Base-by-base conservation (phyloP, 805 yeast species). In the Starmerella tilneyi region DNA sequence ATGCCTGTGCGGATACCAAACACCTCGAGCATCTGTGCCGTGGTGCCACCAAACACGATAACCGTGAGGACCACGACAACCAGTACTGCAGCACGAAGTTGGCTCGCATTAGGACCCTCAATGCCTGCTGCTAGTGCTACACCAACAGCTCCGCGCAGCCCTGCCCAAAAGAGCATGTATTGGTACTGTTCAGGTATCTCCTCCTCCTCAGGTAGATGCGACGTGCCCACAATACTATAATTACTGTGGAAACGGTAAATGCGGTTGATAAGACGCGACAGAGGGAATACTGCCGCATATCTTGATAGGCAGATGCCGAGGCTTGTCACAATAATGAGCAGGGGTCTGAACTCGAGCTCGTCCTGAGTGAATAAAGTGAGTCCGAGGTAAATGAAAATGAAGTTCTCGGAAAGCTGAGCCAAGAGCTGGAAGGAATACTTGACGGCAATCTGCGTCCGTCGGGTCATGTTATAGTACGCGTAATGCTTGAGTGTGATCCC, bases 121-220 rank as follows among this genome's bases (percentile, higher is more conserved):
- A 92, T 68, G 12, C 98, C 98, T 78, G 94, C 85, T 0, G 98
- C 98, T 58, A 92, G 73, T 0, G 98, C 99, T 4, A 92, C 99
- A 53, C 99, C 99, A 28, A 92, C 99, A 0, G 99, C 99, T 48
- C 99, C 99, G 59, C 99, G 73, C 46, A 92, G 70, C 3, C 99
- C 99, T 2, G 98, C 98, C 99, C 99, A 92, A 63, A 92, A 92
- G 41, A 89, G 85, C 98, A 92, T 92, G 84, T 86, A 85, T 66
- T 92, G 98, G 63, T 92, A 92, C 50, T 81, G 84, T 57, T 84
- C 89, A 21, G 95, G 92, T 50, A 92, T 86, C 65, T 89, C 97
- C 23, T 49, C 46, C 2, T 83, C 81, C 9, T 73, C 65, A 2
- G 58, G 60, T 16, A 45, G 34, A 20, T 41, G 43, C 9, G 44